Evolutionary conservation across 257 asterid genomes (phyloP).

Genomic region (Solanum infundibuliforme): DNA sequence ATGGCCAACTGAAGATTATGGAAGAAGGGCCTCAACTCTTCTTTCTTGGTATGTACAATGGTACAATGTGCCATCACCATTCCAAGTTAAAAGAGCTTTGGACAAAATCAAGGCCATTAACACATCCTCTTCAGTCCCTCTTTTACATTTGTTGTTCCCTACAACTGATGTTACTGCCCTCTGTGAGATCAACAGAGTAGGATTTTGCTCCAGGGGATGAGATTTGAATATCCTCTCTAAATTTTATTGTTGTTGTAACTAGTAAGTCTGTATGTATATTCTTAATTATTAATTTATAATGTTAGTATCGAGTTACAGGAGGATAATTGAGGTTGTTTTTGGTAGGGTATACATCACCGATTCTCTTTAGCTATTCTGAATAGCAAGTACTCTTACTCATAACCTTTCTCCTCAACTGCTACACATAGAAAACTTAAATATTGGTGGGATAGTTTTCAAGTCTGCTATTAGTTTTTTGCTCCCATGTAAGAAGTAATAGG

Average conservation of each 20-base stretch:
- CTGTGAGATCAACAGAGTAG: slow-evolving; percentile 19
- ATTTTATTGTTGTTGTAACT: not conserved
- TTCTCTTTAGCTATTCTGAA: not conserved
- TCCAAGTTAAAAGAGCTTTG: slow-evolving; percentile 32
- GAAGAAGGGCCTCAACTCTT: slow-evolving; percentile 19
- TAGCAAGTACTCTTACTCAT: not conserved
- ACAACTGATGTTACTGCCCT: slow-evolving; percentile 55
- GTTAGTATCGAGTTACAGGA: not conserved
- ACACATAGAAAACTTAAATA: not conserved
- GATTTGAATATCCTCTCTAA: not conserved
- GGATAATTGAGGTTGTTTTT: not conserved
- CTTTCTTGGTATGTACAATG: slow-evolving; percentile 88
- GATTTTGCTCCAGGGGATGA: not conserved
- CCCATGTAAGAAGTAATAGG: not conserved
- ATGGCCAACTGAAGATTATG: slow-evolving; percentile 48
- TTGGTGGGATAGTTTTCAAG: not conserved
- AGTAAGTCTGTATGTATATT: not conserved
- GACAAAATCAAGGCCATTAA: slow-evolving; percentile 34
- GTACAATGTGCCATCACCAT: slow-evolving; percentile 55
- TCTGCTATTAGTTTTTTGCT: not conserved
- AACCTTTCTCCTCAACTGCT: not conserved
- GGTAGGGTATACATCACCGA: not conserved
- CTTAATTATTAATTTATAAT: not conserved
- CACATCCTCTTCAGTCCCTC: slow-evolving; percentile 36
- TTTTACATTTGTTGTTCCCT: slow-evolving; percentile 71